Evolutionary conservation across 2,329 filamentous ascomycete genomes (phyloP), one percentile per base, ranked within the genome.

Genomic region (Pseudogymnoascus sp.): DNA sequence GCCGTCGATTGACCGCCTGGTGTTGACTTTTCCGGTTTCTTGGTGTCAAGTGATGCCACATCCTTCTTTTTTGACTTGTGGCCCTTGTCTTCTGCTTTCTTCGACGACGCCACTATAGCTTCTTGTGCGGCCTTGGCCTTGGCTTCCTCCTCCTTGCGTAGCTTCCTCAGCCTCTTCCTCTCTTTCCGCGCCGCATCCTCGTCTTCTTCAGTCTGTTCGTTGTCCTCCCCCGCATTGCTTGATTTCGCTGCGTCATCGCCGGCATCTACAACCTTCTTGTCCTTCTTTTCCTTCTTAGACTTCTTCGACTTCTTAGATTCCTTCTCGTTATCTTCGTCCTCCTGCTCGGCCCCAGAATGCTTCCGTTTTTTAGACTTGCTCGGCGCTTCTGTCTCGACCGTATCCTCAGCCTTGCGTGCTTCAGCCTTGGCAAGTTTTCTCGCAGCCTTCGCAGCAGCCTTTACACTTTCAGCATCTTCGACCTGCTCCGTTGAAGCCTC

Each of bases 401-500:
- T 59, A 29, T 64, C 47, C 29, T 67, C 67, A 31, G 67, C 65
- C 57, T 67, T 64, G 11, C 67, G 60, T 6, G 66, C 66, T 21
- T 50, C 60, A 33, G 65, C 59, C 59, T 69, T 69, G 26, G 67
- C 67, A 54, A 67, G 67, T 57, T 60, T 64, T 17, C 67, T 61
- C 29, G 67, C 60, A 24, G 68, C 64, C 24, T 63, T 63, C 47
- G 66, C 65, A 15, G 60, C 60, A n/a, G 60, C 60, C 21, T 68
- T 68, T 59, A 59, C 71, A 62, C 71, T 74, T 66, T 76, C 65
- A 37, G 47, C 60, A 58, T 63, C 36, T 57, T 69, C 69, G 2
- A 64, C 64, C 67, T 75, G 75, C 77, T 84, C 87, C 74, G 84
- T 87, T 75, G 87, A 21, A 11, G 47, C 2, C 29, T 54, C 47